Percentiles rank a stretch among this genome's conserved stretches.
These are phyloP conservation scores for Pseudopithomyces chartarum DNA, from an alignment of 2,329 filamentous ascomycete genomes.

Conservation along the genomic window DNA sequence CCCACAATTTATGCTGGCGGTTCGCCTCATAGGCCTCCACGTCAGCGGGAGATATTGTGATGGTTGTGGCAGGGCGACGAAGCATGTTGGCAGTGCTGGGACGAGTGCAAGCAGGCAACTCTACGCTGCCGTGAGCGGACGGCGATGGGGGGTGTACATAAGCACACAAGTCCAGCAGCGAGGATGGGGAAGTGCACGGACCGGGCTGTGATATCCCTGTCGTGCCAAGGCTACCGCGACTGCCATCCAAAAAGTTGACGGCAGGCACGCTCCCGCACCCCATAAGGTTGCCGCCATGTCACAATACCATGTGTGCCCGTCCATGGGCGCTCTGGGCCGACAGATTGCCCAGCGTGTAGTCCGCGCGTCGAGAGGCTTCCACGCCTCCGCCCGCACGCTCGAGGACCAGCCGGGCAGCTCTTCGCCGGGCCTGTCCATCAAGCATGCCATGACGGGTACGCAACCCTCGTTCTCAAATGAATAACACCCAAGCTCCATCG, in stretches of 20 bases:
- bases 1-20: constrained; percentile 47
- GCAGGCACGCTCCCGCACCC: constrained; percentile 17
- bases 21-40: constrained; percentile 72
- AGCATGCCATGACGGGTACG: constrained; percentile 21
- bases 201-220: constrained; percentile 9
- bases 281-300: constrained; percentile 41
- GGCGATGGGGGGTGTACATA: too few species aligned
- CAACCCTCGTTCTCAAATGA: constrained; percentile 1
- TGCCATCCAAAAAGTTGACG: constrained; percentile 33
- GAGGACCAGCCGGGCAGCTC: constrained; percentile 28
- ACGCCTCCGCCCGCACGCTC: constrained; percentile 28
- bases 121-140: too few species aligned
- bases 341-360: constrained; percentile 25
- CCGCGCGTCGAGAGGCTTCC: constrained; percentile 30
- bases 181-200: too few species aligned
- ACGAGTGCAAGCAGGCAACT: too few species aligned
- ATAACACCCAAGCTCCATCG: too few species aligned
- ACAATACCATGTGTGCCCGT: constrained; percentile 41
- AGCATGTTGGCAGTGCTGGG: constrained; percentile 63
- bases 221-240: constrained; percentile 25
- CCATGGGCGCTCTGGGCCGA: constrained; percentile 36
- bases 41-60: constrained; percentile 72
- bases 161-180: too few species aligned
- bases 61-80: constrained; percentile 69
- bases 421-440: neutral